Evolutionary conservation across 805 yeast genomes (phyloP), one percentile per base, ranked within the genome.

Genomic region (Tetrapisispora namnaoensis): DNA sequence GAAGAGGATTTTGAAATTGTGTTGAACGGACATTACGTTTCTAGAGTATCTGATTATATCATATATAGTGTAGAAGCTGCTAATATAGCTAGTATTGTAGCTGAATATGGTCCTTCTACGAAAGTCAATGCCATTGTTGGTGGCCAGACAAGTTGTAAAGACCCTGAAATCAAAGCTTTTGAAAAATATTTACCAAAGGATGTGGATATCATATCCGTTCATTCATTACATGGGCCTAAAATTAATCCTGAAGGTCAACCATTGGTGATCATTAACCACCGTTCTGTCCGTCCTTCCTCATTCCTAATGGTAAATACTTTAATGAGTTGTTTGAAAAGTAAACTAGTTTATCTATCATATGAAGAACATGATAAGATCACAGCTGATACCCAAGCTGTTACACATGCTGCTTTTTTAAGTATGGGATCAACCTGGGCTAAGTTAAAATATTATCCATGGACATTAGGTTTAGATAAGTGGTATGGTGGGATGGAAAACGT

Each of bases 301-400:
- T 72, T 79, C n/a, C 60, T 69, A 14, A 77, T 85, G 58, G 86
- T 91, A 2, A 80, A 79, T 50, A 49, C 74, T 1, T 61, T 89
- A 5, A 73, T 90, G 51, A 69, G 83, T 4, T 86, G 95, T 61
- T 74, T 93, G 46, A 71, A 84, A 30, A 87, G 96, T 13, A 84
- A 83, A 53, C 72, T 77, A 35, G 97, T 89, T 24, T 75, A 80
- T 48, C 71, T 93, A 32, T 74, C 87, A 0, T 95, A 93, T n/a
- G 74, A 78, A 47, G 90, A 90, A 62, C 99, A 93, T 64, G 99
- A 93, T 65, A 79, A 77, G 57, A 91, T 93, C 53, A 91, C 99
- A 0, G 99, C 99, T 0, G 99, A 93, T 64, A 93, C 98, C 1
- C 99, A 93, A 66, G 98, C 98, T 0, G 96, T 91, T 17, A 93